A percentile compares a stretch with the other conserved stretches of the same genome.
Evolutionary conservation across 2,329 filamentous ascomycete genomes (phyloP).

Genomic region (Aspergillus aculeatinus): DNA sequence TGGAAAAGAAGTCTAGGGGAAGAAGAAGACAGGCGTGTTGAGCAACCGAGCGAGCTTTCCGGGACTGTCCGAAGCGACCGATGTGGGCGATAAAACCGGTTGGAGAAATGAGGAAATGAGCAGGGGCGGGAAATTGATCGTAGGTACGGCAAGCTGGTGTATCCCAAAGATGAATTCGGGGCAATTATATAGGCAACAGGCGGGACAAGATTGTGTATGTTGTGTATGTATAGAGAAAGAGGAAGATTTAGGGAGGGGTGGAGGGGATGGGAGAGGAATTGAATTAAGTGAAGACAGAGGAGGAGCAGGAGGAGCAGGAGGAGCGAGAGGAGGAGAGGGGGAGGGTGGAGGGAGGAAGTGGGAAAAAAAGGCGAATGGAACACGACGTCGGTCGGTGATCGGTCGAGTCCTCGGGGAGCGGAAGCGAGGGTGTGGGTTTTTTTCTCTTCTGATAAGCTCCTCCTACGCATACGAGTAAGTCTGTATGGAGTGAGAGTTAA

Average conservation of each 20-base stretch:
- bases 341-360: slow-evolving; percentile 15
- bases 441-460: slow-evolving; percentile 13
- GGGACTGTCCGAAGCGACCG: slow-evolving; percentile 32
- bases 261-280: slow-evolving; percentile 12
- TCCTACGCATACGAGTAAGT: background rate
- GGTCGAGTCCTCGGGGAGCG: slow-evolving; percentile 16
- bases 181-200: background rate
- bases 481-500: background rate
- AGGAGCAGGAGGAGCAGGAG: slow-evolving; percentile 16
- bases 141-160: background rate
- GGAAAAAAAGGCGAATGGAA: slow-evolving; percentile 15
- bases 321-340: slow-evolving; percentile 11
- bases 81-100: slow-evolving; percentile 9
- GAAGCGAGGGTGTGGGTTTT: slow-evolving; percentile 18
- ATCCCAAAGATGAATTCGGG: no score
- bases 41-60: slow-evolving; percentile 19
- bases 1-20: slow-evolving; percentile 12
- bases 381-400: slow-evolving; percentile 17
- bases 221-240: background rate
- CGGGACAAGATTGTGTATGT: background rate
- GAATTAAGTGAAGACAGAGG: slow-evolving; percentile 14
- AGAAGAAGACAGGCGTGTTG: slow-evolving; percentile 21
- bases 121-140: background rate
- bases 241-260: background rate
- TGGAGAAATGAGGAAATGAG: slow-evolving; percentile 8